Evolutionary conservation across 176 grass and related monocot genomes (phyloP).

Genomic region (Musa beccarii): DNA sequence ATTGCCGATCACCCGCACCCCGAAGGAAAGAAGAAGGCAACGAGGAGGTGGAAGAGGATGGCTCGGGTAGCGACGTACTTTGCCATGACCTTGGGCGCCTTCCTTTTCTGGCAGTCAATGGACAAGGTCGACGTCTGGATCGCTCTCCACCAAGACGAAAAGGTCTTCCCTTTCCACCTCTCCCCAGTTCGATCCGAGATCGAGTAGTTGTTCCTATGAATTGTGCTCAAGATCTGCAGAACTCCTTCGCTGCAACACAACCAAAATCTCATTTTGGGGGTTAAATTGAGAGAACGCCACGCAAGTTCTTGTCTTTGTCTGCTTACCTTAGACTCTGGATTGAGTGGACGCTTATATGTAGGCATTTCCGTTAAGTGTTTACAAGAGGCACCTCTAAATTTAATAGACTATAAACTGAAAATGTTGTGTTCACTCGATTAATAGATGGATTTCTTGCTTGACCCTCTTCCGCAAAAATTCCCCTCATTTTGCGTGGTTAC

Average conservation of each 20-base stretch:
- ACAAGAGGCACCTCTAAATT: neutral
- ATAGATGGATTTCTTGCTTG: neutral
- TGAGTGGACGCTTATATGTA: too few species aligned
- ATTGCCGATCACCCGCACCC: neutral
- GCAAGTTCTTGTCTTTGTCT: neutral
- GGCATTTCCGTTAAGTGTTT: too few species aligned
- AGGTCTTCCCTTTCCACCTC: slow-evolving; percentile 32
- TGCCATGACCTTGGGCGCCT: slow-evolving; percentile 78
- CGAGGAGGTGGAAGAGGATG: slow-evolving; percentile 28
- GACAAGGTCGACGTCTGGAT: slow-evolving; percentile 83
- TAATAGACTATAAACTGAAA: neutral
- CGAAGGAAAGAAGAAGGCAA: neutral
- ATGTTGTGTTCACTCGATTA: neutral
- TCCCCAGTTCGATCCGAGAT: neutral
- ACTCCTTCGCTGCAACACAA: too few species aligned
- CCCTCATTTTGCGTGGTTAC: neutral
- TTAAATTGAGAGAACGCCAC: too few species aligned
- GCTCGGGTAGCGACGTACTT: slow-evolving; percentile 84
- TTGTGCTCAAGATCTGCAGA: neutral
- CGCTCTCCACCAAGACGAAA: slow-evolving; percentile 92
- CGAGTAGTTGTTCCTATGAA: neutral
- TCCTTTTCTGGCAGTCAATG: slow-evolving; percentile 96
- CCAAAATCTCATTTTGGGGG: too few species aligned
- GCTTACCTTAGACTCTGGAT: neutral
- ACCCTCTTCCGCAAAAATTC: neutral